Evolutionary conservation across 192 early-diverging fungal species (phyloP), one percentile per base, ranked within the genome.

Genomic region (Podila horticola): DNA sequence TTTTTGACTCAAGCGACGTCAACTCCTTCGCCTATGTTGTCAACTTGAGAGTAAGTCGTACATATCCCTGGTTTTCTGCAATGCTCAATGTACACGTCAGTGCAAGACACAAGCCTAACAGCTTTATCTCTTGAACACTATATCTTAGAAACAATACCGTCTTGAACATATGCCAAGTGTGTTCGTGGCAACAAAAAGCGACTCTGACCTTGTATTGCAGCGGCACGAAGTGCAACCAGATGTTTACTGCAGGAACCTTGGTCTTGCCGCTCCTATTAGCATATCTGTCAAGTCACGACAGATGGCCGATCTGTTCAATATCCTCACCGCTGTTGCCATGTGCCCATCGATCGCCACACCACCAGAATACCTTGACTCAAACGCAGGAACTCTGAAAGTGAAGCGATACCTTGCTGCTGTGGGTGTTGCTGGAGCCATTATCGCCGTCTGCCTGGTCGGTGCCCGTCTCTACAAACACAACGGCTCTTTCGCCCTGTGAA

Each of bases 101-200:
- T 26, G 19, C 61, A 20, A 49, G 63, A 28, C 31, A 29, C 30
- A 38, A 49, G 26, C 8, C 41, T 29, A n/a, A 28, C 28, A 24
- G 28, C 31, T 22, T 48, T 64, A 17, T 48, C 45, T 15, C 9
- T 8, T 49, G 22, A 24, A 50, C 15, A 13, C 15, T 13, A 2
- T 8, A 19, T 5, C 19, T 45, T 75, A 93, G 93, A 92, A 90
- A 77, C 92, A 93, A 65, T 97, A 93, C 75, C 88, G 95, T 58
- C 75, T 98, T 30, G 94, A 95, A 57, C 85, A 91, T 74, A 74
- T 97, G 55, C 97, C 98, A 2, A 88, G 89, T 31, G 92, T 98
- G 4, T 96, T 97, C 87, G 95, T 99, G 45, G 96, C 97, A 2
- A 97, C 97, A 41, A 97, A 98, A 69, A 93, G 95, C 71, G 98